phyloP scores from a whole-genome alignment of 371 early-diverging fungal species.

The Aphelidium insulamus region DNA sequence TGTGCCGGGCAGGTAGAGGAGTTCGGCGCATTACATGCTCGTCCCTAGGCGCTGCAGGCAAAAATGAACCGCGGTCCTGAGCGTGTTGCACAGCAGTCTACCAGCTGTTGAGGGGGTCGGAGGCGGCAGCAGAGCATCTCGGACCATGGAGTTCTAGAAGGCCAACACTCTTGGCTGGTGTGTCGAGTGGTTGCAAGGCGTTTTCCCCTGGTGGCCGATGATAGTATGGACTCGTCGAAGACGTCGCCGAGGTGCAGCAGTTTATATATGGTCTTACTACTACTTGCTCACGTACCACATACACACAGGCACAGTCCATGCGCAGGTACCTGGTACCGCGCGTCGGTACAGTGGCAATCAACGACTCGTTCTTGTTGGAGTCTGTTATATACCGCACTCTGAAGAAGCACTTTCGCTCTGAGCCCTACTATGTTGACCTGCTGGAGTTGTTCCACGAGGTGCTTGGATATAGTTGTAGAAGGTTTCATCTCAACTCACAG shows the following conservation, averaged over 20 bases:
- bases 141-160: slow-evolving; percentile 58
- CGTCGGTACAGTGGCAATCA: slow-evolving; percentile 84
- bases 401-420: slow-evolving; percentile 68
- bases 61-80: too few species aligned
- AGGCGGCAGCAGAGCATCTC: too few species aligned
- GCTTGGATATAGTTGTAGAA: background rate
- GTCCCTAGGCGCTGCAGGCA: too few species aligned
- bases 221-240: slow-evolving; percentile 92
- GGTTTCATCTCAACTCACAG: background rate
- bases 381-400: slow-evolving; percentile 67
- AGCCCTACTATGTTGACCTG: slow-evolving; percentile 62
- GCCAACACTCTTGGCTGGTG: slow-evolving; percentile 84
- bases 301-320: too few species aligned
- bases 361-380: slow-evolving; percentile 84
- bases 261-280: too few species aligned
- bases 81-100: too few species aligned
- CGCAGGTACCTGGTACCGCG: too few species aligned
- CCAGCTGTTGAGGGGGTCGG: too few species aligned
- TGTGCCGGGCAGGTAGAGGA: too few species aligned
- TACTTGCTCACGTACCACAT: too few species aligned
- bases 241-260: too few species aligned
- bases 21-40: too few species aligned
- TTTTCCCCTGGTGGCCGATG: slow-evolving; percentile 92
- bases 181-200: slow-evolving; percentile 87
- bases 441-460: slow-evolving; percentile 80